Evolutionary conservation across 2,329 filamentous ascomycete species (phyloP).

Genomic region (Aspergillus brunneoviolaceus): DNA sequence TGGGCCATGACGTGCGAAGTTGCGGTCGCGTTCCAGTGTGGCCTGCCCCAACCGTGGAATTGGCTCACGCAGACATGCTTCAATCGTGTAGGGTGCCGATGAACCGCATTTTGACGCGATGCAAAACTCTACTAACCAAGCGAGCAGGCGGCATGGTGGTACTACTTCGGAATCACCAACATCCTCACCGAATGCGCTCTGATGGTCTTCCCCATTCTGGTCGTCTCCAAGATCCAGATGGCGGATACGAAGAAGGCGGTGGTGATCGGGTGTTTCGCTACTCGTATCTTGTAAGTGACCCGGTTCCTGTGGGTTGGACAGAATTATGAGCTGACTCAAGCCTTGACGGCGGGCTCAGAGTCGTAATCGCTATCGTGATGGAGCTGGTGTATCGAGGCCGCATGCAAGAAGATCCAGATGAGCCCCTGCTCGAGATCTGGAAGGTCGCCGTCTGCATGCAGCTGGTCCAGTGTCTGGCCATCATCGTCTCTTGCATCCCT

Average conservation of each 20-base stretch:
- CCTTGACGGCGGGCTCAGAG: not conserved
- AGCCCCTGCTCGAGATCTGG: not conserved
- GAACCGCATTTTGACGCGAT: no score
- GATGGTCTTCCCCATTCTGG: not conserved
- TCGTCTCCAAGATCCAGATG: not conserved
- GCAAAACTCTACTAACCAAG: not conserved
- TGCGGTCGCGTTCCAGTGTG: not conserved
- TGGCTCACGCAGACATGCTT: not conserved
- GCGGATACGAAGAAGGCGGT: not conserved
- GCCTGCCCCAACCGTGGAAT: not conserved
- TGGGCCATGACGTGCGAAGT: not conserved
- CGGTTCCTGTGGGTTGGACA: not conserved
- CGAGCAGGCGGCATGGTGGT: not conserved
- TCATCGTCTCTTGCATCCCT: not conserved
- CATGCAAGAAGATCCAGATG: not conserved
- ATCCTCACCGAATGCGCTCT: not conserved
- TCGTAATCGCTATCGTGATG: not conserved
- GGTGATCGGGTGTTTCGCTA: not conserved
- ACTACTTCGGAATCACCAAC: not conserved
- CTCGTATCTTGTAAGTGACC: not conserved
- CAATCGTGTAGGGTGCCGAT: not conserved
- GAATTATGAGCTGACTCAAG: not conserved
- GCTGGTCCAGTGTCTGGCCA: not conserved
- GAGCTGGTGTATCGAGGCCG: slow-evolving; percentile 1
- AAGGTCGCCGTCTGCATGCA: not conserved